Evolutionary conservation across 2,329 filamentous ascomycete genomes (phyloP).

Genomic region (Elsinoe australis): DNA sequence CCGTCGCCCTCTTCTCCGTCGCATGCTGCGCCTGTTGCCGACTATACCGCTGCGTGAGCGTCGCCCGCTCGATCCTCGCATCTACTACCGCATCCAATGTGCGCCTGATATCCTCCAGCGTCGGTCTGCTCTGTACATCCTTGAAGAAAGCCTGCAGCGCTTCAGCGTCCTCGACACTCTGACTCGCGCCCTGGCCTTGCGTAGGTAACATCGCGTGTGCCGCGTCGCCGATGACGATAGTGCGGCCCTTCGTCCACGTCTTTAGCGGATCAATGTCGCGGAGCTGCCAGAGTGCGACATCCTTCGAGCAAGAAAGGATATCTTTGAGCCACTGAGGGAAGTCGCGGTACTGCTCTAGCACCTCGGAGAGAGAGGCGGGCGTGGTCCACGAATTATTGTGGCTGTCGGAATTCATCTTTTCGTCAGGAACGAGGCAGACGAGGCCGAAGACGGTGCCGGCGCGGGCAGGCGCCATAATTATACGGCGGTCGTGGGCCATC

Average conservation of each 20-base stretch:
- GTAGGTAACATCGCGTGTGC: conserved; percentile 37
- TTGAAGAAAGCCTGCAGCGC: conserved; percentile 28
- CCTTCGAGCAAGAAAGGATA: conserved; percentile 29
- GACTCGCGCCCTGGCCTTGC: conserved; percentile 38
- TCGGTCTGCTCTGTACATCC: conserved; percentile 21
- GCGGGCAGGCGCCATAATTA: conserved; percentile 39
- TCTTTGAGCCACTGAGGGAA: conserved; percentile 37
- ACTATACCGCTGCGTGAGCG: conserved; percentile 37
- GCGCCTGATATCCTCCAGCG: conserved; percentile 23
- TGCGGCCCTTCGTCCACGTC: conserved; percentile 29
- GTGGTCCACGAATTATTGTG: conserved; percentile 37
- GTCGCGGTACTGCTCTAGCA: conserved; percentile 36
- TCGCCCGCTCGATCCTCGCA: conserved; percentile 34
- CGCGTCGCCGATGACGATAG: conserved; percentile 31
- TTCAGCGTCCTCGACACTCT: conserved; percentile 39
- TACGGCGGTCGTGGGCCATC: conserved; percentile 33
- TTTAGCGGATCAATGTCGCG: conserved; percentile 39
- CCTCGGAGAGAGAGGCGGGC: conserved; percentile 31
- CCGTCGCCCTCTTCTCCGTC: conserved; percentile 29
- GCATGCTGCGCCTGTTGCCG: conserved; percentile 37
- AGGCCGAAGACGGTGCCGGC: conserved; percentile 38
- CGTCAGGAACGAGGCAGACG: conserved; percentile 40
- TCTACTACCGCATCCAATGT: conserved; percentile 25
- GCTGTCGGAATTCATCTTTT: conserved; percentile 34
- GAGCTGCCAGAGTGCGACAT: conserved; percentile 40